Evolutionary conservation across 2,329 filamentous ascomycete species (phyloP).

Genomic region (Alternaria dauci): DNA sequence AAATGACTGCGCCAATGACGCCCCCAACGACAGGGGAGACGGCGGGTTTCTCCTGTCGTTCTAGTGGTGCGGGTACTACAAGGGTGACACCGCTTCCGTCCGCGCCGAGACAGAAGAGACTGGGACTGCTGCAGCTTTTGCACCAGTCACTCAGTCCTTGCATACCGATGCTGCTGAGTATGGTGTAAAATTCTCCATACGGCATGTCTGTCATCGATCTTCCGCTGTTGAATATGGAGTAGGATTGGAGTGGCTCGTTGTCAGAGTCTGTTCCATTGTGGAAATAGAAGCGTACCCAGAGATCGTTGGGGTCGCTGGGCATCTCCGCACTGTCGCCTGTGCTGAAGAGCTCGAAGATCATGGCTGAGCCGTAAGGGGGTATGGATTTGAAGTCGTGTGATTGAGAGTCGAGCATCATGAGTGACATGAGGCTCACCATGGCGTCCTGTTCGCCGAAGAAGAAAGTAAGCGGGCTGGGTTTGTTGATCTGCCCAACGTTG

Average conservation of each 20-base stretch:
- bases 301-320: slow-evolving; percentile 51
- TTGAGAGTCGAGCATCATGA: slow-evolving; percentile 34
- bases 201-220: slow-evolving; percentile 57
- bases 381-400: slow-evolving; percentile 35
- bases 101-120: slow-evolving; percentile 62
- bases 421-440: slow-evolving; percentile 43
- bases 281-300: slow-evolving; percentile 65
- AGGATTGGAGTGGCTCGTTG: slow-evolving; percentile 48
- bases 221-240: slow-evolving; percentile 61
- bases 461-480: slow-evolving; percentile 55
- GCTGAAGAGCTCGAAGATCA: slow-evolving; percentile 57
- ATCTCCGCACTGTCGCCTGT: slow-evolving; percentile 48
- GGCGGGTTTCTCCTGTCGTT: background rate
- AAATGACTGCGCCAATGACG: slow-evolving; percentile 64
- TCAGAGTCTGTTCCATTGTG: slow-evolving; percentile 63
- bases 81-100: slow-evolving; percentile 27
- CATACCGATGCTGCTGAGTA: slow-evolving; percentile 56
- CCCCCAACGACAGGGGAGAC: slow-evolving; percentile 60
- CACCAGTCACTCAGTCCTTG: slow-evolving; percentile 63
- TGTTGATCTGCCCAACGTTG: slow-evolving; percentile 28
- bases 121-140: slow-evolving; percentile 54
- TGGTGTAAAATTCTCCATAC: slow-evolving; percentile 60
- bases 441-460: slow-evolving; percentile 47
- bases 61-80: background rate
- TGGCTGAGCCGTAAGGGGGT: slow-evolving; percentile 44